Conservation (phyloP, 768 basidiomycete species). For the Mycena rosella region DNA sequence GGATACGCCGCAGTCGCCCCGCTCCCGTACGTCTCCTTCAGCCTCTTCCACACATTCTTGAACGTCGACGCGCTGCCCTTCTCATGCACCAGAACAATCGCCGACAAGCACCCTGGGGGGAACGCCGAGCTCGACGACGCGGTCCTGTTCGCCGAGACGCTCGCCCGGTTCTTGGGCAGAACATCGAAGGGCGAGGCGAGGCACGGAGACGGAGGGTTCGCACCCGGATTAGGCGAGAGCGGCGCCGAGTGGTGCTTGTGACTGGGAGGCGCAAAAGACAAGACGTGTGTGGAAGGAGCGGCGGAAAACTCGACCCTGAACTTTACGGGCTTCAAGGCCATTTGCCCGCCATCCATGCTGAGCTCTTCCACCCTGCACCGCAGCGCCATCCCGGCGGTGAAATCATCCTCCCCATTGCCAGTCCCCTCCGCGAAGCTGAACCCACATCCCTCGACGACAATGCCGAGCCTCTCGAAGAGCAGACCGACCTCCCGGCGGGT, state of each 20-base stretch:
- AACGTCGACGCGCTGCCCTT: constrained; percentile 93
- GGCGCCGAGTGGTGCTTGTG: constrained; percentile 41
- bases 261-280: constrained; percentile 33
- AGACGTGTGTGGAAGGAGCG: constrained; percentile 19
- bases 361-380: constrained; percentile 69
- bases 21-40: constrained; percentile 77
- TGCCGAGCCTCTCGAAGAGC: constrained; percentile 75
- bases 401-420: constrained; percentile 37
- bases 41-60: constrained; percentile 76
- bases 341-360: constrained; percentile 52
- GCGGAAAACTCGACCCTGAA: constrained; percentile 85
- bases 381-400: constrained; percentile 43
- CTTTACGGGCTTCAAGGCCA: constrained; percentile 78
- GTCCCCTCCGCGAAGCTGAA: constrained; percentile 42
- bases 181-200: constrained; percentile 42
- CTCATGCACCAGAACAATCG: constrained; percentile 86
- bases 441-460: constrained; percentile 58
- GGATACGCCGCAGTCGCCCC: constrained; percentile 45
- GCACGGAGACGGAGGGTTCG: constrained; percentile 27
- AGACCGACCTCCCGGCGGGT: constrained; percentile 76
- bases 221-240: constrained; percentile 39
- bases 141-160: constrained; percentile 40
- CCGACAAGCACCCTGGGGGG: constrained; percentile 62
- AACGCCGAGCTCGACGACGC: constrained; percentile 42
- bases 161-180: constrained; percentile 42